Evolutionary conservation across 2,329 filamentous ascomycete genomes (phyloP), one percentile per base, ranked within the genome.

Genomic region (Parastagonospora nodorum): DNA sequence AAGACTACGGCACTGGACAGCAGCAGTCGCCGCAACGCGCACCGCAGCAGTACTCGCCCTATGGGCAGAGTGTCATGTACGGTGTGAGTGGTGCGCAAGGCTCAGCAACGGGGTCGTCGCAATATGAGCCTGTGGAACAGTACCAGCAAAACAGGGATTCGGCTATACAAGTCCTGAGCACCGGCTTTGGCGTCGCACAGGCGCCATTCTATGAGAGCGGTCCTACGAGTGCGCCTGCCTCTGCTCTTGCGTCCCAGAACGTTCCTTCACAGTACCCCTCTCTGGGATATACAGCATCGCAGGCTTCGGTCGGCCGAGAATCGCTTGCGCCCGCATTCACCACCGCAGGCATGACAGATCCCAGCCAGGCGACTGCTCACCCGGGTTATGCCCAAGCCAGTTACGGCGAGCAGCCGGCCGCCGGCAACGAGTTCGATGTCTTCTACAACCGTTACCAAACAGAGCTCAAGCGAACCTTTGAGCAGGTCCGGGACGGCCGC

Each of bases 101-200:
- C 52, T 51, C 67, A 47, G 64, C 69, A 53, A 57, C 73, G 79
- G 78, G 76, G 73, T 84, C 78, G 80, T 88, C 76, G 53, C 75
- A 80, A 63, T 96, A 95, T 78, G 89, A 93, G 74, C 78, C 85
- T 69, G 84, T 87, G 71, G 83, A 86, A 76, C 87, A 87, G 69
- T 95, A 91, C 78, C 82, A 87, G 78, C 89, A 91, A 70, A 84
- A 88, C 54, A 68, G 68, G 55, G 67, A 71, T 76, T 85, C 88
- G 80, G 84, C 83, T 54, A 84, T 94, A 77, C 88, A 91, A 72
- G 89, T 91, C 77, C 81, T 92, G 73, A 78, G 86, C 70, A 85
- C 77, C 69, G 82, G 82, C 71, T 84, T 91, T 74, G 82, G 84
- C 54, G 82, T 87, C 69, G 81, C 87, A 77, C 87, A 88, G 69